phyloP scores from a whole-genome alignment of 768 basidiomycete genomes.

The Lactarius sp. region DNA sequence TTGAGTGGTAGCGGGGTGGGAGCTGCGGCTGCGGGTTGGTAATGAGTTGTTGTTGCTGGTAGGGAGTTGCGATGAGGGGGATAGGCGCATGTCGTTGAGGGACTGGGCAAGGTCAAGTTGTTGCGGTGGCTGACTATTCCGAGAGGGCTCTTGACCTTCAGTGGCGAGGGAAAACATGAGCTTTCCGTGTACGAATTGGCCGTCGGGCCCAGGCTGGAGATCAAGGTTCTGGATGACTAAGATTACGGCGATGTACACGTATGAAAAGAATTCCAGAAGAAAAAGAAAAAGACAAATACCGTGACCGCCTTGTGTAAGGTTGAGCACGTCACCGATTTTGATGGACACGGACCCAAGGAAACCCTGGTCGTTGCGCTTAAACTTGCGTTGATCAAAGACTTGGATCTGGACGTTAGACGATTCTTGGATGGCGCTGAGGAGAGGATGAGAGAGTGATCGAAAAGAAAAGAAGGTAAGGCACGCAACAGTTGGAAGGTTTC shows the following conservation, averaged over 20 bases:
- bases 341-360: conserved; percentile 48
- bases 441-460: conserved; percentile 11
- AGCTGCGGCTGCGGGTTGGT: conserved; percentile 16
- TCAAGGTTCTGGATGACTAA: conserved; percentile 70
- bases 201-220: conserved; percentile 66
- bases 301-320: conserved; percentile 35
- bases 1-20: not conserved
- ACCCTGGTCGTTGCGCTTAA: conserved; percentile 81
- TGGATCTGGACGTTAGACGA: conserved; percentile 77
- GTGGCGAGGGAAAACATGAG: conserved; percentile 58
- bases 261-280: not conserved
- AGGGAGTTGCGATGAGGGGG: not conserved
- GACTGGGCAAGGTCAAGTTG: conserved; percentile 23
- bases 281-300: conserved; percentile 13
- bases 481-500: conserved; percentile 78
- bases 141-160: conserved; percentile 22
- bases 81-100: conserved; percentile 18
- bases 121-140: conserved; percentile 19
- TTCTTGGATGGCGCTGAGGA: conserved; percentile 57
- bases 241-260: not conserved
- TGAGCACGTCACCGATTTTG: conserved; percentile 38
- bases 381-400: conserved; percentile 87
- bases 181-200: conserved; percentile 77
- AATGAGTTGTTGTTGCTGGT: not conserved
- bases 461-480: not conserved